phyloP scores from a whole-genome alignment of 2,329 filamentous ascomycete genomes.

The Monilinia fructicola region DNA sequence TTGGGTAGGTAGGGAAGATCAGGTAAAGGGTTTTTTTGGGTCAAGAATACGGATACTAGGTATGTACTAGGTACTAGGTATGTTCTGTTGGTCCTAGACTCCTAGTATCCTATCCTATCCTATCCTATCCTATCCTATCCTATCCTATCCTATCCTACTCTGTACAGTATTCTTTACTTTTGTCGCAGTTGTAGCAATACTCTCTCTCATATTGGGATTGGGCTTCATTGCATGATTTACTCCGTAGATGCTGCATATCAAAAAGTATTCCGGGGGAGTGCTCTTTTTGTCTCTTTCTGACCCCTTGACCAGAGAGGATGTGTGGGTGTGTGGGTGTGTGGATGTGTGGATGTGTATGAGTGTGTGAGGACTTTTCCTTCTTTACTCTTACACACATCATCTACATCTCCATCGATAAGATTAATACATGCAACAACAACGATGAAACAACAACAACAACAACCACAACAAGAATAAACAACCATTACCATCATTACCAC shows the following conservation, averaged over 20 bases:
- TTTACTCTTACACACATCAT: not conserved
- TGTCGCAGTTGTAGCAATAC: not conserved
- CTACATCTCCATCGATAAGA: not conserved
- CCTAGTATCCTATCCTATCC: too few relatives aligned
- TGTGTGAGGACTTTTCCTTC: not conserved
- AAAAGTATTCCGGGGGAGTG: not conserved
- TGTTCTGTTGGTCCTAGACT: not conserved
- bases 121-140: too few relatives aligned
- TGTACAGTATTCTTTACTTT: not conserved
- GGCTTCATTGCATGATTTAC: slow-evolving; percentile 5
- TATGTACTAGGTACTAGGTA: too few relatives aligned
- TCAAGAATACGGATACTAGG: too few relatives aligned
- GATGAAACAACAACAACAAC: too few relatives aligned
- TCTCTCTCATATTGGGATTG: not conserved
- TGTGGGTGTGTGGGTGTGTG: too few relatives aligned
- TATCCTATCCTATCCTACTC: too few relatives aligned
- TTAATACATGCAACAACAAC: not conserved
- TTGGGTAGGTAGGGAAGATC: not conserved
- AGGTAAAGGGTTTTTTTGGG: not conserved
- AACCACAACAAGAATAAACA: too few relatives aligned
- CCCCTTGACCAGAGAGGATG: not conserved
- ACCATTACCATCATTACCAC: too few relatives aligned
- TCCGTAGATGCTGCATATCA: too few relatives aligned
- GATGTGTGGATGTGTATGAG: too few relatives aligned
- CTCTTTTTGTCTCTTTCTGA: not conserved